Percentiles rank a stretch among this genome's conserved stretches.
Evolutionary conservation across 192 early-diverging fungal genomes (phyloP).

Genomic region (Backusella tarrabulga): DNA sequence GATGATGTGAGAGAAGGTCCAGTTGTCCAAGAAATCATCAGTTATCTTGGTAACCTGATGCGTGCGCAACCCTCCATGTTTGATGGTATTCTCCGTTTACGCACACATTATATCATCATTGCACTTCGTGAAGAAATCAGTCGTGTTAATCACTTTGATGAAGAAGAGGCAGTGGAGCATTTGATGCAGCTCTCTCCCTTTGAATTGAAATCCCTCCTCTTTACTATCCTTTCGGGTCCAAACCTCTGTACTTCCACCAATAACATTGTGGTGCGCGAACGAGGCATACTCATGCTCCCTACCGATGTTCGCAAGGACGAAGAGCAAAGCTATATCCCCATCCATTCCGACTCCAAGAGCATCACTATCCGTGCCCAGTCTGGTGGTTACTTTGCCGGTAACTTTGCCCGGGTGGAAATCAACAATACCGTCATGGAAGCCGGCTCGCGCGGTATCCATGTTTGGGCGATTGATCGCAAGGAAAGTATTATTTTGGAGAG

Average conservation of each 20-base stretch:
- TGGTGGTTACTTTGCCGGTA: slow-evolving; percentile 68
- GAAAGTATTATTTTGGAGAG: slow-evolving; percentile 63
- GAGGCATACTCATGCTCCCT: slow-evolving; percentile 20
- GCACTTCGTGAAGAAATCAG: slow-evolving; percentile 83
- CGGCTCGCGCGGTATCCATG: slow-evolving; percentile 67
- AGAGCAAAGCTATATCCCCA: not conserved
- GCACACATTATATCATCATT: slow-evolving; percentile 80
- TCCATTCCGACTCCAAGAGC: slow-evolving; percentile 37
- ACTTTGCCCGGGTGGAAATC: slow-evolving; percentile 66
- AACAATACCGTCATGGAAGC: slow-evolving; percentile 46
- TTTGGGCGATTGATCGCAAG: slow-evolving; percentile 68
- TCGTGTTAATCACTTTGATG: slow-evolving; percentile 64
- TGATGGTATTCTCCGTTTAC: slow-evolving; percentile 76
- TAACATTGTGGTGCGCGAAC: slow-evolving; percentile 39
- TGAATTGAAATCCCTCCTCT: slow-evolving; percentile 70
- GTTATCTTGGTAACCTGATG: slow-evolving; percentile 72
- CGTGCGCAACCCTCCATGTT: slow-evolving; percentile 64
- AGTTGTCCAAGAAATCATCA: slow-evolving; percentile 79
- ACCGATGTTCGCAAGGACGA: not conserved
- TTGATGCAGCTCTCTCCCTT: slow-evolving; percentile 79
- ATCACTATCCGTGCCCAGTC: slow-evolving; percentile 58
- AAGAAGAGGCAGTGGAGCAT: slow-evolving; percentile 74
- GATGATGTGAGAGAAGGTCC: slow-evolving; percentile 80
- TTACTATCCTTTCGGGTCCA: slow-evolving; percentile 65
- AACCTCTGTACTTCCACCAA: slow-evolving; percentile 40